Evolutionary conservation across 148 eudicot genomes (phyloP), one percentile per base, ranked within the genome.

Genomic region (Arbutus unedo): DNA sequence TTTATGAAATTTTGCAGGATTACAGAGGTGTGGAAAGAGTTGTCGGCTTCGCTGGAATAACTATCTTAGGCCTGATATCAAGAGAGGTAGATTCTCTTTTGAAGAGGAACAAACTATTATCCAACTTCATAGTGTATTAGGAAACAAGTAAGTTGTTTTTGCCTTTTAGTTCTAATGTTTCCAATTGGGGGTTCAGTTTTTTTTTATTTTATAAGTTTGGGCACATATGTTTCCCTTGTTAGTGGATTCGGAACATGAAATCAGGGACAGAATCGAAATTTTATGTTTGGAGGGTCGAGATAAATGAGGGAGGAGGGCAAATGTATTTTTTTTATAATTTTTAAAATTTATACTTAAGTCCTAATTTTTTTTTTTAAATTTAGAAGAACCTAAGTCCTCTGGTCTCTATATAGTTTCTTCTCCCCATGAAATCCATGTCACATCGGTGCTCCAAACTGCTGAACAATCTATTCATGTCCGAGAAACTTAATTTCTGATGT

Each of bases 21-120:
- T 96, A 45, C 91, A 93, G 82, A 94, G 99, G 88, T 96, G 99
- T 84, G 99, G 99, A 25, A 96, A 96, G 91, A 96, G 99, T 48
- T 96, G 99, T 53, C 89, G 99, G 0, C 90, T 96, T 23, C 87
- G 99, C 6, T 96, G 99, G 99, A 96, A 93, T 0, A 96, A 96
- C 76, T 96, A 94, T 87, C 89, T 96, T 81, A 87, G 99, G 81
- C 99, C 99, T 10, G 99, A 96, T 73, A 96, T 96, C 72, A 96
- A 96, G 80, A 90, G 98, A 87, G 99, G 98, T 5, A 85, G 91
- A 72, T 96, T 96, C 84, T 90, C 99, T 14, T 89, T 92, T 64
- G 99, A 94, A 83, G 99, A 96, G 80, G 99, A 96, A 82, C 97
- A 94, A 67, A 88, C 98, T 11, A 96, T 96, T 0, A 93, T 96